Percentiles rank a stretch among this genome's conserved stretches.
Conservation (phyloP, 305 asterid genomes). For the Solanum hybrid region DNA sequence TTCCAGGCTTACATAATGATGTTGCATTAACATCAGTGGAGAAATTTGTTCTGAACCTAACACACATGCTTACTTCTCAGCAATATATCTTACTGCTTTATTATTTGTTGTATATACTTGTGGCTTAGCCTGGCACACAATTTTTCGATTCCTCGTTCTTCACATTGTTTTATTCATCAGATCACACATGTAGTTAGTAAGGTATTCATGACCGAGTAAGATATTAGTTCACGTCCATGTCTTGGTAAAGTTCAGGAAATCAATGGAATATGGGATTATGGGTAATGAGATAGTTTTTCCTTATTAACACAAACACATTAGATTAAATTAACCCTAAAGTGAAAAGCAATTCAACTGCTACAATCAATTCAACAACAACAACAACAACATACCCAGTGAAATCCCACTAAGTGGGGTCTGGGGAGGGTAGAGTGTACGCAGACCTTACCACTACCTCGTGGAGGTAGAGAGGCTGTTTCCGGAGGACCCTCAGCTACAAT, state of each 20-base stretch:
- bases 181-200: not conserved
- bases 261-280: not conserved
- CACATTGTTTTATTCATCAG: not conserved
- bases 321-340: not conserved
- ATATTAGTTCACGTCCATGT: not conserved
- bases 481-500: not conserved
- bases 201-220: not conserved
- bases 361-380: not conserved
- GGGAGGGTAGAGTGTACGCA: too few species aligned
- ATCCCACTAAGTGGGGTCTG: too few species aligned
- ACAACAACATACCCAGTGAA: too few species aligned
- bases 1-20: not conserved
- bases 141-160: not conserved
- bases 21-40: not conserved
- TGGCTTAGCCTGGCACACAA: not conserved
- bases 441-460: too few species aligned
- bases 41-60: not conserved
- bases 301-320: not conserved
- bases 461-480: too few species aligned
- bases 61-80: not conserved
- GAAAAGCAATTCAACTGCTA: not conserved
- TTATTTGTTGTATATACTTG: not conserved
- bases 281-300: not conserved
- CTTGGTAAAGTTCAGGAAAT: not conserved
- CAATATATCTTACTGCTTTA: not conserved